A percentile compares a stretch with the other conserved stretches of the same genome.
Conservation (phyloP, 371 early-diverging fungal species). For the Mucor circinelloides region DNA sequence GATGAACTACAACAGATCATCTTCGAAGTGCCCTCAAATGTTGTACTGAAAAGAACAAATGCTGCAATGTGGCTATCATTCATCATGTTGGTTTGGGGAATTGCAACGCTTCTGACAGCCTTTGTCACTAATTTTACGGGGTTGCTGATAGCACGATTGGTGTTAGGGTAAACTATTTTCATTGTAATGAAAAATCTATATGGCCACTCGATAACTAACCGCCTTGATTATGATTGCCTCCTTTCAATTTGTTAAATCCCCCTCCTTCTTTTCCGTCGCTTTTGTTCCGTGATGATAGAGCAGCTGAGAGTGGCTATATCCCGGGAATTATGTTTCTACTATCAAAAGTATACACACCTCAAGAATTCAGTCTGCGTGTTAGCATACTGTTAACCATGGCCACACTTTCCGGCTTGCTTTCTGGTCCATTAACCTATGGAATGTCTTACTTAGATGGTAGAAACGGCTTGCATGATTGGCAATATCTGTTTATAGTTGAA, state of each 20-base stretch:
- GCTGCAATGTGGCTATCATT: conserved; percentile 45
- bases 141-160: conserved; percentile 20
- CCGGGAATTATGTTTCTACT: conserved; percentile 36
- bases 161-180: conserved; percentile 33
- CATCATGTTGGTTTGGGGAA: conserved; percentile 51
- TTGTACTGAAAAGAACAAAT: conserved; percentile 37
- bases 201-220: not conserved
- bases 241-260: not conserved
- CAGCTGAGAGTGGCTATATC: conserved; percentile 39
- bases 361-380: conserved; percentile 32
- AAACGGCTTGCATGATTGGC: conserved; percentile 35
- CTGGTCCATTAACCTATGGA: conserved; percentile 32
- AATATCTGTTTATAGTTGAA: conserved; percentile 37
- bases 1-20: conserved; percentile 29
- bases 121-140: conserved; percentile 29
- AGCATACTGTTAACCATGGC: conserved; percentile 28
- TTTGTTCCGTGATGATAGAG: conserved; percentile 11
- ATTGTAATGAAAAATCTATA: not conserved
- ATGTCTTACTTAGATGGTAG: conserved; percentile 29
- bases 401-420: conserved; percentile 29
- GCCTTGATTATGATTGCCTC: not conserved
- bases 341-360: conserved; percentile 30
- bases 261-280: not conserved
- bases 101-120: conserved; percentile 30
- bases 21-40: conserved; percentile 49